A percentile compares a stretch with the other conserved stretches of the same genome.
Evolutionary conservation across 306 rosid species (phyloP).

Genomic region (Castanea crenata): DNA sequence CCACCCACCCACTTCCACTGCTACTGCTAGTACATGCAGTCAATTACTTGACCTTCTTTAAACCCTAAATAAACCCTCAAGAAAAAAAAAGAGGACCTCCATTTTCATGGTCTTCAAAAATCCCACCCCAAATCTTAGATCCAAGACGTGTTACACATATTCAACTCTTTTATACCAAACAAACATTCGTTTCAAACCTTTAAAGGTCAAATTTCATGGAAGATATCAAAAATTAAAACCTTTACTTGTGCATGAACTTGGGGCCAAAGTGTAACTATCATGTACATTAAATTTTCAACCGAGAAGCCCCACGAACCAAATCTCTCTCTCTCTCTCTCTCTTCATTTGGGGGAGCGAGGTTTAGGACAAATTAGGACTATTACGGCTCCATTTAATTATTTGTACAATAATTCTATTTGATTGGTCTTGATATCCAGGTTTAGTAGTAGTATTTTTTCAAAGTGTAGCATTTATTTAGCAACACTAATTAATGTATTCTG

Average conservation of each 20-base stretch:
- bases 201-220: slow-evolving; percentile 14
- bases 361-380: background rate
- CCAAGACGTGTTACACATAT: background rate
- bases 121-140: background rate
- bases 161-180: slow-evolving; percentile 20
- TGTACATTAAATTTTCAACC: background rate
- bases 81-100: background rate
- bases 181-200: slow-evolving; percentile 39
- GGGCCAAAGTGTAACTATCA: slow-evolving; percentile 1
- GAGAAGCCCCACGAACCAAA: background rate
- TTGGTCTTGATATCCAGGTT: background rate
- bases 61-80: background rate
- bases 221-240: background rate
- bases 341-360: too few species aligned
- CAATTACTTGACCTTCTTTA: background rate
- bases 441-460: background rate
- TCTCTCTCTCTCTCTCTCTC: background rate
- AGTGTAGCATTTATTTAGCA: background rate
- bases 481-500: too few species aligned
- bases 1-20: background rate
- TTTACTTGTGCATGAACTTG: slow-evolving; percentile 15
- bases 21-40: background rate
- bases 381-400: background rate
- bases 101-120: background rate
- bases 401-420: background rate